phyloP scores from a whole-genome alignment of 2,329 filamentous ascomycete species.

The Coniochaeta sp. region DNA sequence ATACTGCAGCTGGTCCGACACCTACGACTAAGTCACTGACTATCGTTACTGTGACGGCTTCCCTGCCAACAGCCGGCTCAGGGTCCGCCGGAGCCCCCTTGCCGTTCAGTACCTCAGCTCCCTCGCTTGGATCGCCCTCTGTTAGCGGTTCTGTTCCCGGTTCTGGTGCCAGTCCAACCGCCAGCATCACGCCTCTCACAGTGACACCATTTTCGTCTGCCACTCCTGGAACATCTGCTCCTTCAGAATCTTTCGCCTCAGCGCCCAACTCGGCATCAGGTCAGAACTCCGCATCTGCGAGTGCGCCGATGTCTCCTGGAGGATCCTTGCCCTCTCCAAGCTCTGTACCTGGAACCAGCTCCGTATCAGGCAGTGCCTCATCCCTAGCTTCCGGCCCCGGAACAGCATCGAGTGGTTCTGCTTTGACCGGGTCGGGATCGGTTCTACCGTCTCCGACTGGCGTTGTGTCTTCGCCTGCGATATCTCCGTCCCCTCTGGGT shows the following conservation, averaged over 20 bases:
- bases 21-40: background rate
- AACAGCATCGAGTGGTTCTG: background rate
- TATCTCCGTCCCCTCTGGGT: background rate
- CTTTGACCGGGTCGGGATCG: background rate
- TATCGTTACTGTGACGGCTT: background rate
- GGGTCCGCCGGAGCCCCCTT: background rate
- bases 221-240: background rate
- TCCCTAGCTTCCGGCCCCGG: background rate
- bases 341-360: background rate
- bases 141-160: background rate
- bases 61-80: background rate
- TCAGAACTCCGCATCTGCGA: background rate
- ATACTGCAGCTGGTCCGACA: background rate
- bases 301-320: background rate
- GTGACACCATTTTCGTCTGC: background rate
- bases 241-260: background rate
- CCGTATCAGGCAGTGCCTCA: background rate
- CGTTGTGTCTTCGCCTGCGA: background rate
- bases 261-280: background rate
- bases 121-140: background rate
- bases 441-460: background rate
- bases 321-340: background rate
- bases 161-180: background rate
- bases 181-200: background rate
- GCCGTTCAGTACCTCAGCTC: background rate